These are phyloP conservation scores for Fraxinus excelsior DNA, from an alignment of 257 asterid species.

Conservation along the genomic window DNA sequence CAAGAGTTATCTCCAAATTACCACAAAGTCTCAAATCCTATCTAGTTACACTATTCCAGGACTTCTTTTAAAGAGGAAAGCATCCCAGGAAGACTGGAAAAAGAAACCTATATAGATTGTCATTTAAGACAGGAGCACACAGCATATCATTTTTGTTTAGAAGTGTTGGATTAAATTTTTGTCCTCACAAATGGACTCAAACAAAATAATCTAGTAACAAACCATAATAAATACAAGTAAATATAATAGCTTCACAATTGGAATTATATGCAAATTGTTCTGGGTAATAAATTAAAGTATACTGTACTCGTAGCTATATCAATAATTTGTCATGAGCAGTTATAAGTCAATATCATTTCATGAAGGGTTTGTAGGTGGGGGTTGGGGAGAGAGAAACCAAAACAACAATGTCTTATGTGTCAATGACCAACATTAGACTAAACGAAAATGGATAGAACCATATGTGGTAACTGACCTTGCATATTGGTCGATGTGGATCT, in stretches of 20 bases:
- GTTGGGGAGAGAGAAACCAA: background rate
- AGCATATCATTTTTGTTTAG: background rate
- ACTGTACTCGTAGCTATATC: background rate
- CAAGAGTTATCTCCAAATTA: background rate
- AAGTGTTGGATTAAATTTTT: background rate
- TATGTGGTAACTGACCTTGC: slow-evolving; percentile 69
- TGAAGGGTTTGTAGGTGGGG: background rate
- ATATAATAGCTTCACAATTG: background rate
- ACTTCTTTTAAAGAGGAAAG: background rate
- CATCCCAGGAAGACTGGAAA: background rate
- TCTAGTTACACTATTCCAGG: background rate
- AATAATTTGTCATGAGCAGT: background rate
- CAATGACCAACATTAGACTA: slow-evolving; percentile 7
- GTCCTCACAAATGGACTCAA: background rate
- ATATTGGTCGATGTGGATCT: slow-evolving; percentile 98
- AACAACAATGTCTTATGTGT: background rate
- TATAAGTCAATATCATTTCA: background rate
- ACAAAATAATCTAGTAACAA: background rate
- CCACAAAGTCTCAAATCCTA: background rate
- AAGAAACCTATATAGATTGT: too few relatives aligned
- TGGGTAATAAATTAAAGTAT: background rate
- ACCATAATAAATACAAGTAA: background rate
- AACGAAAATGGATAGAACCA: background rate
- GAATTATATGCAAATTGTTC: background rate
- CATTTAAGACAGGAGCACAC: too few relatives aligned